A percentile compares a stretch with the other conserved stretches of the same genome.
These are phyloP conservation scores for Adansonia grandidieri DNA, from an alignment of 441 rosid species.

Conservation along the genomic window DNA sequence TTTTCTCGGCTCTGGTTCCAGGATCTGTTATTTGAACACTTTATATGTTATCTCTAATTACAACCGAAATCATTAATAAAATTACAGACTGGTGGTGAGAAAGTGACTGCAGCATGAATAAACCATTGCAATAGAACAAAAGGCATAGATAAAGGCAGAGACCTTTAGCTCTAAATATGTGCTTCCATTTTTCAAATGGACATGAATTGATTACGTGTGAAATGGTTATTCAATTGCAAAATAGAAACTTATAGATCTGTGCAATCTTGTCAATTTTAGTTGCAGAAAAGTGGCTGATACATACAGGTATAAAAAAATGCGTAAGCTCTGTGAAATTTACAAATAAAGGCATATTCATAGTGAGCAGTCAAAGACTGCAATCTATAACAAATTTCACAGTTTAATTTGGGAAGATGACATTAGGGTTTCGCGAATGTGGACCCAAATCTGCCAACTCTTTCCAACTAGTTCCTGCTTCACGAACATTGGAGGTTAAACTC, in stretches of 20 bases:
- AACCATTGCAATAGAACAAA: background rate
- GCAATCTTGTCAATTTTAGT: background rate
- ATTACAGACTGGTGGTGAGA: background rate
- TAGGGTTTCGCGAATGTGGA: constrained; percentile 55
- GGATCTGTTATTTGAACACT: background rate
- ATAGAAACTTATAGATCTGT: background rate
- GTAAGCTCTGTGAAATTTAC: background rate
- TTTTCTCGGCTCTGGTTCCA: background rate
- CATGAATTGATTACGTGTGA: constrained; percentile 10
- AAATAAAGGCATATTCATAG: background rate
- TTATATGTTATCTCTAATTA: background rate
- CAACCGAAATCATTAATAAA: background rate
- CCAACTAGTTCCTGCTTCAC: constrained; percentile 34
- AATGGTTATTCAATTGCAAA: background rate
- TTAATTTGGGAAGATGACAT: constrained; percentile 48
- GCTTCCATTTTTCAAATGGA: constrained; percentile 5
- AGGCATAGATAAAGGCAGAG: background rate
- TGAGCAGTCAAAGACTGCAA: constrained; percentile 5
- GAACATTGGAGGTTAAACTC: constrained; percentile 57
- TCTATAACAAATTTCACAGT: constrained; percentile 20
- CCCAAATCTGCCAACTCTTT: constrained; percentile 34
- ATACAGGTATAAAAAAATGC: background rate
- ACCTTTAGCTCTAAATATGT: background rate
- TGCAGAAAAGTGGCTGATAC: background rate
- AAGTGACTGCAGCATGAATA: background rate